These are phyloP conservation scores for Colletotrichum trifolii DNA, from an alignment of 2,329 filamentous ascomycete species.

Conservation along the genomic window DNA sequence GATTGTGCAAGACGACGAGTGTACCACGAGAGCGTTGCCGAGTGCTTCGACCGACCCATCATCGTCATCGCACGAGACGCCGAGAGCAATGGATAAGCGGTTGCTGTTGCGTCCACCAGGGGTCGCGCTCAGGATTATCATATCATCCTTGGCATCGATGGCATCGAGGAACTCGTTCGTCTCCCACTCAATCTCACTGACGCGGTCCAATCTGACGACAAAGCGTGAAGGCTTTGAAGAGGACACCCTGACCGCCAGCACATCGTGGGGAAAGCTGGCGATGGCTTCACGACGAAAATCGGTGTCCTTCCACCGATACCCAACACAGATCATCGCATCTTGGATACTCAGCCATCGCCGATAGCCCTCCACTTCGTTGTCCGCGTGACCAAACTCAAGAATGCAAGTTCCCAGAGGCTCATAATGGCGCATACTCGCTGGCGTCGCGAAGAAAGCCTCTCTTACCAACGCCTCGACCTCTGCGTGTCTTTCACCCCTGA, in stretches of 20 bases:
- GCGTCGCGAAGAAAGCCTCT: slow-evolving; percentile 55
- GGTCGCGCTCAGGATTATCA: slow-evolving; percentile 50
- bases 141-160: slow-evolving; percentile 41
- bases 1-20: slow-evolving; percentile 48
- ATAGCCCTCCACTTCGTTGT: slow-evolving; percentile 33
- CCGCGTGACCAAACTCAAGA: slow-evolving; percentile 52
- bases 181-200: slow-evolving; percentile 55
- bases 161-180: slow-evolving; percentile 56
- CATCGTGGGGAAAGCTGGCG: slow-evolving; percentile 41
- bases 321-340: slow-evolving; percentile 25
- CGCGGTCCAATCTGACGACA: slow-evolving; percentile 47
- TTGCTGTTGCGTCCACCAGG: slow-evolving; percentile 50
- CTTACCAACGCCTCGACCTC: slow-evolving; percentile 37
- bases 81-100: slow-evolving; percentile 46
- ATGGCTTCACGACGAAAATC: slow-evolving; percentile 40
- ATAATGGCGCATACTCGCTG: slow-evolving; percentile 58
- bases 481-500: slow-evolving; percentile 45
- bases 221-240: slow-evolving; percentile 38
- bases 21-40: slow-evolving; percentile 50
- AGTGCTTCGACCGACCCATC: slow-evolving; percentile 44
- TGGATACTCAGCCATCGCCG: slow-evolving; percentile 36
- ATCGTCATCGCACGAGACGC: slow-evolving; percentile 41
- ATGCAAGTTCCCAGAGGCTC: slow-evolving; percentile 52
- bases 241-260: slow-evolving; percentile 38
- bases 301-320: slow-evolving; percentile 33